Base-by-base conservation (phyloP, 805 yeast species). In the Torulaspora franciscae region DNA sequence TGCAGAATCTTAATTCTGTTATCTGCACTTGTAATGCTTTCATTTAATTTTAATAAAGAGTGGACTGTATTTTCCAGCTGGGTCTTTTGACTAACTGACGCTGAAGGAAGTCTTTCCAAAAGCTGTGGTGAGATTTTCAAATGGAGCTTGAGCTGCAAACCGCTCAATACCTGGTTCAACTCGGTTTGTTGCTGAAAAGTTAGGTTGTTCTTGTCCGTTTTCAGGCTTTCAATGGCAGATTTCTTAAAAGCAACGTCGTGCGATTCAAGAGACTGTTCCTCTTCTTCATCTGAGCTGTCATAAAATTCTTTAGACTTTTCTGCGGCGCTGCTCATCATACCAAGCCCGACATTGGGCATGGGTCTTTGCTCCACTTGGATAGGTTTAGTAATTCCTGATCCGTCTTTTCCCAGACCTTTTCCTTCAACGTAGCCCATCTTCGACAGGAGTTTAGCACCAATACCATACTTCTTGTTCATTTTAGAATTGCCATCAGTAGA, bases 381-480 rank as follows among this genome's bases (percentile, higher is more conserved):
- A 0, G 98, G 97, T n/a, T 74, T 77, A 0, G 74, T 73, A 1
- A 88, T 87, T 35, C 99, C 99, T 40, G 74, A 74, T 1, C 80
- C 78, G 19, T 72, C 62, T 4, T 69, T 68, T 2, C 99, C 99
- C n/a, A 91, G 72, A 0, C 97, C 98, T 56, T 76, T 71, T 0
- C 99, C 98, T 32, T 76, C 76, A 6, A 74, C 73, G 64, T 86
- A 90, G 0, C 99, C 99, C 98, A 91, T 90, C 50, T 80, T 76
- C 48, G 79, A 72, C 67, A 91, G 63, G 40, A 91, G 67, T 40
- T 74, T 66, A 2, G 95, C 95, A 29, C 98, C 98, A 30, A 88
- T 78, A 6, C 98, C 98, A 59, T 90, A 89, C 39, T 56, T 63
- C 62, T 37, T 58, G 6, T 47, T 46, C 37, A 55, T 33, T 10